Evolutionary conservation across 202 grass and related monocot genomes (phyloP).

Genomic region (Thinopyrum obtusiflorum): DNA sequence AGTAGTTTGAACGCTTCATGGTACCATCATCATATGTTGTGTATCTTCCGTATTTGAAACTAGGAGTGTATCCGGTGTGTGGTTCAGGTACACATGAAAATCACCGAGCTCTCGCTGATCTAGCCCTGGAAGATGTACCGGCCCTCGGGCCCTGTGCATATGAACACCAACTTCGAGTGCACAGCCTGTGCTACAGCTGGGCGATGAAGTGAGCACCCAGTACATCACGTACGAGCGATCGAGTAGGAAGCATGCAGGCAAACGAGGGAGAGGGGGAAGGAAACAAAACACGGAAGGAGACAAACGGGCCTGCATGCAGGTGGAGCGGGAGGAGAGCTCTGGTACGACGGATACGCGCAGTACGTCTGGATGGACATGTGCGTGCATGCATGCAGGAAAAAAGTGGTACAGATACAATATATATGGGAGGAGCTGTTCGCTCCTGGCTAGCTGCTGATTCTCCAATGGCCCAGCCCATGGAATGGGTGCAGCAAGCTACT

Average conservation of each 20-base stretch:
- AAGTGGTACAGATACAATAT: no score
- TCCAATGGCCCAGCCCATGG: background rate
- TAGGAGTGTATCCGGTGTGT: no score
- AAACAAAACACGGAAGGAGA: background rate
- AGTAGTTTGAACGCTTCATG: no score
- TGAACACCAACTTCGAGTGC: no score
- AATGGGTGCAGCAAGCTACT: background rate
- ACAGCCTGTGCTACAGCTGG: background rate
- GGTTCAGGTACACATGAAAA: no score
- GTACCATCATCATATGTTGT: no score
- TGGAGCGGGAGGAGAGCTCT: background rate
- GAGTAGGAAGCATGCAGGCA: no score
- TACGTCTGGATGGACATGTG: background rate
- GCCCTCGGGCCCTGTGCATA: no score
- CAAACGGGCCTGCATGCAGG: background rate
- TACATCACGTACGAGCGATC: background rate
- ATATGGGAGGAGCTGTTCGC: background rate
- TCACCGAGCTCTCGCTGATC: no score
- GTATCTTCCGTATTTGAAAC: no score
- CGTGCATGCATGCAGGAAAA: background rate
- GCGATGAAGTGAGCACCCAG: background rate
- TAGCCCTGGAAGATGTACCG: no score
- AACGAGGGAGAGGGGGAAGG: background rate
- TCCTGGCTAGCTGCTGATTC: background rate
- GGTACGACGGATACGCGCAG: background rate